Evolutionary conservation across 352 stramenopile genomes (phyloP), one percentile per base, ranked within the genome.

Genomic region (Globisporangium mamillatum): DNA sequence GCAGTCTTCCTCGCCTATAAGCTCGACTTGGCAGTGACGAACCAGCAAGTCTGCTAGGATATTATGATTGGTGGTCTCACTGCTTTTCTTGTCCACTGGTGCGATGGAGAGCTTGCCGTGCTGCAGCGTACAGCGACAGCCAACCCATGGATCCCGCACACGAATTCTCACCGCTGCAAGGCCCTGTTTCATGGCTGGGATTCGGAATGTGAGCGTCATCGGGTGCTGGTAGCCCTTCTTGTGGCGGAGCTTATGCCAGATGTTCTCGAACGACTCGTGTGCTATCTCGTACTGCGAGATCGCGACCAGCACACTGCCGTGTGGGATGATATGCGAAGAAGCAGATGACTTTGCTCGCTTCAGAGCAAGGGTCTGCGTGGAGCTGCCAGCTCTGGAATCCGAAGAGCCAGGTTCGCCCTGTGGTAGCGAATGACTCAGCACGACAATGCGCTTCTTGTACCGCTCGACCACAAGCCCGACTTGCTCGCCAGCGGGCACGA

Each of bases 251-350:
- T 75, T 75, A 63, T 92, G 82, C 84, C 84, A 92, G 66, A 92
- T 86, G 12, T 74, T 90, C 60, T 92, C 79, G 46, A 82, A 88
- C 38, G 84, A 85, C 60, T 92, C 80, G 64, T 89, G 75, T 38
- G 75, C 64, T 70, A 92, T 90, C n/a, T 74, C 82, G 34, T 82
- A 82, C 52, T 92, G 77, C 18, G 74, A 74, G 58, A 90, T 80
- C 0, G 71, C 79, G 6, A 90, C 70, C 16, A 92, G 60, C 1
- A 88, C 80, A 32, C 84, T 92, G 12, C 81, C 84, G 38, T 72
- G 64, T 41, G 84, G 84, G 6, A 92, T 80, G 25, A 65, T 70
- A 14, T 57, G 8, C 22, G 18, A 8, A 32, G n/a, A 27, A 25
- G 66, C 66, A 16, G 36, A 59, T n/a, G 36, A 59, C 20, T 53